phyloP scores from a whole-genome alignment of 2,329 filamentous ascomycete species.

The Mollisia scopiformis region DNA sequence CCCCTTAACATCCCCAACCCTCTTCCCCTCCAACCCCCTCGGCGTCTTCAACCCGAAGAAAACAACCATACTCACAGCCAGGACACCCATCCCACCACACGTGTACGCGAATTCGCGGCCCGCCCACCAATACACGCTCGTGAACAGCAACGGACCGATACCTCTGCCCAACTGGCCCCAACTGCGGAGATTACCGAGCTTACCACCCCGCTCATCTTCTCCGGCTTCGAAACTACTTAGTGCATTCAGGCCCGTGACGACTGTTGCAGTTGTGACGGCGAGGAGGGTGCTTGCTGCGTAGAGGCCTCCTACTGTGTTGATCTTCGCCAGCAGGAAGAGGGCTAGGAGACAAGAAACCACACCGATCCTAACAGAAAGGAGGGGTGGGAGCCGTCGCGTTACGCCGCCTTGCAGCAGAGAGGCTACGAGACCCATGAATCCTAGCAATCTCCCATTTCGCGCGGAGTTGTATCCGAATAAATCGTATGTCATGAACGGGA shows the following conservation, averaged over 20 bases:
- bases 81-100: slow-evolving; percentile 77
- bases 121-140: slow-evolving; percentile 97
- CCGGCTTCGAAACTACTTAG: slow-evolving; percentile 87
- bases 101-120: slow-evolving; percentile 84
- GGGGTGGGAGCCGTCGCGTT: slow-evolving; percentile 80
- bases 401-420: slow-evolving; percentile 93
- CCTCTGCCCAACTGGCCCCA: slow-evolving; percentile 88
- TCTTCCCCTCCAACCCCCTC: slow-evolving; percentile 30
- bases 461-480: slow-evolving; percentile 82
- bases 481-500: slow-evolving; percentile 97
- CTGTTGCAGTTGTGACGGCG: slow-evolving; percentile 89
- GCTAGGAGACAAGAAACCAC: slow-evolving; percentile 76
- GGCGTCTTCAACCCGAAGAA: slow-evolving; percentile 67
- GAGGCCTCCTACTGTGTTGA: slow-evolving; percentile 68
- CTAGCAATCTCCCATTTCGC: slow-evolving; percentile 83
- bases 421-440: slow-evolving; percentile 88
- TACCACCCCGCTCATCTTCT: slow-evolving; percentile 79
- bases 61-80: slow-evolving; percentile 68
- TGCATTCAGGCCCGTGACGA: slow-evolving; percentile 92
- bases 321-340: slow-evolving; percentile 76
- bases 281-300: slow-evolving; percentile 84
- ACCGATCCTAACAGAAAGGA: slow-evolving; percentile 79
- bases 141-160: slow-evolving; percentile 86
- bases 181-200: slow-evolving; percentile 79
- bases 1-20: slow-evolving; percentile 28